phyloP scores from a whole-genome alignment of 768 basidiomycete species.

The Russula abietina region DNA sequence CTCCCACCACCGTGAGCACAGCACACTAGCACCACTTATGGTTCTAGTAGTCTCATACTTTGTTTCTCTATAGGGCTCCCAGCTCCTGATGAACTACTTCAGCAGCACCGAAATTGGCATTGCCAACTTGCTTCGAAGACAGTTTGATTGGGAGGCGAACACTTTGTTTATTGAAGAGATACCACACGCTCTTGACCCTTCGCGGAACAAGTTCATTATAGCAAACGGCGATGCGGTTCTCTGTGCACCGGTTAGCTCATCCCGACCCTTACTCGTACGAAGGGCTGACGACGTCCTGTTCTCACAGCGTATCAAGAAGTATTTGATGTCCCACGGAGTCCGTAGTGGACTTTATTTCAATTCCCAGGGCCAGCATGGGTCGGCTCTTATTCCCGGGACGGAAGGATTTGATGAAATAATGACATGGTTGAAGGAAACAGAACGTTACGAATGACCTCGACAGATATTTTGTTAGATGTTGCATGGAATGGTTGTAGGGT shows the following conservation, averaged over 20 bases:
- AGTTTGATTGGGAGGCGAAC: slow-evolving; percentile 84
- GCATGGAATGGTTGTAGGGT: neutral
- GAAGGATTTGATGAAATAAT: slow-evolving; percentile 52
- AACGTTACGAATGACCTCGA: slow-evolving; percentile 2
- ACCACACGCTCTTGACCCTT: slow-evolving; percentile 63
- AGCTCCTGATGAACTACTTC: slow-evolving; percentile 82
- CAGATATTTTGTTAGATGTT: neutral
- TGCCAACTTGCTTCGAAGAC: slow-evolving; percentile 74
- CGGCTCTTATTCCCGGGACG: slow-evolving; percentile 49
- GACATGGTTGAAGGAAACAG: slow-evolving; percentile 47
- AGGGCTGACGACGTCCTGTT: neutral
- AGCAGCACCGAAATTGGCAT: slow-evolving; percentile 84
- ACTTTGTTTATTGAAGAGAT: slow-evolving; percentile 89
- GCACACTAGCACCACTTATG: neutral
- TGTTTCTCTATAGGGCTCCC: slow-evolving; percentile 49
- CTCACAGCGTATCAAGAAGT: slow-evolving; percentile 60
- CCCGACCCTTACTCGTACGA: neutral
- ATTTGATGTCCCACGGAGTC: slow-evolving; percentile 71
- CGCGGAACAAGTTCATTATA: slow-evolving; percentile 65
- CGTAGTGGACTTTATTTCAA: slow-evolving; percentile 61
- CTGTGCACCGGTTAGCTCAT: slow-evolving; percentile 51
- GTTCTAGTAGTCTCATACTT: slow-evolving; percentile 11
- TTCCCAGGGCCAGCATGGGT: slow-evolving; percentile 55
- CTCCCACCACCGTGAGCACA: slow-evolving; percentile 51
- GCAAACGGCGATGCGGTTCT: slow-evolving; percentile 82